Conservation (phyloP, 1,284 basidiomycete genomes). For the Leccinum fallax region DNA sequence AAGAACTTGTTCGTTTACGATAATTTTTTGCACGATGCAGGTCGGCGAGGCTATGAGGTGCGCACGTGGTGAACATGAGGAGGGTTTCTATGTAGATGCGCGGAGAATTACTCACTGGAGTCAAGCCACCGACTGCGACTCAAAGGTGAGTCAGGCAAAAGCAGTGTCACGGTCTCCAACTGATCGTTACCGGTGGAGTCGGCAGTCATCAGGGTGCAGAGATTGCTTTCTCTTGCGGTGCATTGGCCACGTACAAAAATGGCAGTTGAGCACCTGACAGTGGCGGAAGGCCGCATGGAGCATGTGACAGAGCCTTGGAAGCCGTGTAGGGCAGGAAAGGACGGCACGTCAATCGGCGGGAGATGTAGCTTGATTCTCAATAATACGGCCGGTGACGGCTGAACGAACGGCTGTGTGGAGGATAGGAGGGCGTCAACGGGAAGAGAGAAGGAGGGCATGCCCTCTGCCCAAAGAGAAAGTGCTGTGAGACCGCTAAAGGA, state of each 20-base stretch:
- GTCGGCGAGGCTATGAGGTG: slow-evolving; percentile 47
- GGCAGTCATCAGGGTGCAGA: slow-evolving; percentile 39
- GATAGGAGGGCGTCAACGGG: slow-evolving; percentile 33
- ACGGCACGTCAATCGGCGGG: slow-evolving; percentile 49
- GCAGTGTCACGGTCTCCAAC: slow-evolving; percentile 47
- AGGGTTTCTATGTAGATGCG: slow-evolving; percentile 12
- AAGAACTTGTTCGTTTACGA: slow-evolving; percentile 61
- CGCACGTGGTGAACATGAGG: slow-evolving; percentile 32
- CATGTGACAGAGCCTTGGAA: slow-evolving; percentile 62
- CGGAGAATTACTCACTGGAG: slow-evolving; percentile 48
- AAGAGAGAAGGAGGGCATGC: slow-evolving; percentile 62
- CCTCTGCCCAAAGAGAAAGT: slow-evolving; percentile 61
- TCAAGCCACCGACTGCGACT: slow-evolving; percentile 62
- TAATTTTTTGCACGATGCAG: slow-evolving; percentile 66
- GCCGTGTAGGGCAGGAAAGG: slow-evolving; percentile 57
- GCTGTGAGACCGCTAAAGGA: slow-evolving; percentile 21
- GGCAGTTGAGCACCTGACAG: slow-evolving; percentile 63
- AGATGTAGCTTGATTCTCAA: slow-evolving; percentile 55
- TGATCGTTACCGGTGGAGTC: slow-evolving; percentile 41
- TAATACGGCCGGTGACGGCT: slow-evolving; percentile 32
- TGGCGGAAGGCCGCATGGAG: slow-evolving; percentile 49
- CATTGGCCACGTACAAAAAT: slow-evolving; percentile 53
- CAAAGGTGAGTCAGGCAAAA: slow-evolving; percentile 63
- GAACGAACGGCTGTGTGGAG: slow-evolving; percentile 32
- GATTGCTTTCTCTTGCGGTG: slow-evolving; percentile 52